Base-by-base conservation (phyloP, 331 rosid species). In the Quercus phellos region DNA sequence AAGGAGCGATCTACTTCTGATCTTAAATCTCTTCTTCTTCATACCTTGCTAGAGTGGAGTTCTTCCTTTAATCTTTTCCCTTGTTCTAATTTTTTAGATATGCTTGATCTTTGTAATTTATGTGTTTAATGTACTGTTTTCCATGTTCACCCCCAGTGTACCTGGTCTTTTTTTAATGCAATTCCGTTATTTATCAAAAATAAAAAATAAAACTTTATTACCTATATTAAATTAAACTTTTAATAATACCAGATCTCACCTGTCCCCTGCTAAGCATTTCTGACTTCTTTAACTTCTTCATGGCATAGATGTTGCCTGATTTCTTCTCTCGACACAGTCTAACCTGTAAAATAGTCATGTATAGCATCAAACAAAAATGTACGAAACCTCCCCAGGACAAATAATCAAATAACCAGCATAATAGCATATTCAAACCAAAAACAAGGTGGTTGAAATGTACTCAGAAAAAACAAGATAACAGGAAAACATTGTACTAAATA, bases 191-290 rank as follows among this genome's bases (percentile, higher is more conserved):
- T 32, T 32, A 32, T 32, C 38, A 5, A 29, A 29, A 29, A 29
- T 3, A 27, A 29, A 29, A 29, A 29, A 29, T 70, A 70, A 30
- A 69, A 59, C 17, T 13, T 46, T 46, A 46, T 46, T 46, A 12
- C 78, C 16, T 27, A 51, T 55, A 72, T 22, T 10, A 46, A 46
- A 46, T 46, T 46, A 46, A 70, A 69, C 56, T 69, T 68, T 66
- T 50, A 61, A 55, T 67, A 53, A 67, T 63, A 35, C 77, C 74
- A 78, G 63, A 77, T 32, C 72, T 83, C 70, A 92, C 98, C 93
- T 94, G 98, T 53, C 98, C 98, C 84, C 98, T 86, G 79, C 93
- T 92, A 82, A 94, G 94, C 98, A 94, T 94, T 92, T 94, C 98
- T 35, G 96, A 94, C 86, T 94, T 94, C 78, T 88, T 94, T 87